Conservation (phyloP, 495 filamentous ascomycete species). For the Hypoxylon rickii region DNA sequence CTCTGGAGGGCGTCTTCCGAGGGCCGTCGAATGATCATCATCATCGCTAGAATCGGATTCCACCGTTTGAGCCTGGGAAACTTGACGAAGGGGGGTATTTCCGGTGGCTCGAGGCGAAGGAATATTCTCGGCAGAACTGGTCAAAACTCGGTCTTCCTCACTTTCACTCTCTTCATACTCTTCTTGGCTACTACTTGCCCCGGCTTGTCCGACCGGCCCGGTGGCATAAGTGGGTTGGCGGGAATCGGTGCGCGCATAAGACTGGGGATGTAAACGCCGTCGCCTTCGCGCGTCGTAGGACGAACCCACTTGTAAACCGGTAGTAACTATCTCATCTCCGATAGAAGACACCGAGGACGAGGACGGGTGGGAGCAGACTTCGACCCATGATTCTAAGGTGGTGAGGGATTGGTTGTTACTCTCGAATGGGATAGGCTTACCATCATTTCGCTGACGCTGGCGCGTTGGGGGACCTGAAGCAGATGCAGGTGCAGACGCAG, state of each 20-base stretch:
- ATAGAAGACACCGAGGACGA: constrained; percentile 88
- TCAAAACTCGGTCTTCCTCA: constrained; percentile 80
- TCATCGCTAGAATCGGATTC: constrained; percentile 69
- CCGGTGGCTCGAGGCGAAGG: constrained; percentile 34
- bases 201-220: constrained; percentile 49
- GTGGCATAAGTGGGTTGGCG: constrained; percentile 42
- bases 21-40: constrained; percentile 76
- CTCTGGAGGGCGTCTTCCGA: constrained; percentile 64
- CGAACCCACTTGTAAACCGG: constrained; percentile 74
- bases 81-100: constrained; percentile 31
- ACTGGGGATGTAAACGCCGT: constrained; percentile 58
- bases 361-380: constrained; percentile 89
- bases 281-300: constrained; percentile 56
- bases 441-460: constrained; percentile 36
- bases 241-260: constrained; percentile 37
- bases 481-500: constrained; percentile 17
- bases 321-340: constrained; percentile 85
- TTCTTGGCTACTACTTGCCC: constrained; percentile 65
- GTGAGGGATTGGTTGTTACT: constrained; percentile 23
- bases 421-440: constrained; percentile 24
- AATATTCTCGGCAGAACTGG: constrained; percentile 82
- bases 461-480: constrained; percentile 17
- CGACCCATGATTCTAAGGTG: constrained; percentile 89
- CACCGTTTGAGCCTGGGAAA: constrained; percentile 40
- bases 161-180: constrained; percentile 70